Conservation (phyloP, 2,329 filamentous ascomycete genomes). For the Zasmidium angulare region DNA sequence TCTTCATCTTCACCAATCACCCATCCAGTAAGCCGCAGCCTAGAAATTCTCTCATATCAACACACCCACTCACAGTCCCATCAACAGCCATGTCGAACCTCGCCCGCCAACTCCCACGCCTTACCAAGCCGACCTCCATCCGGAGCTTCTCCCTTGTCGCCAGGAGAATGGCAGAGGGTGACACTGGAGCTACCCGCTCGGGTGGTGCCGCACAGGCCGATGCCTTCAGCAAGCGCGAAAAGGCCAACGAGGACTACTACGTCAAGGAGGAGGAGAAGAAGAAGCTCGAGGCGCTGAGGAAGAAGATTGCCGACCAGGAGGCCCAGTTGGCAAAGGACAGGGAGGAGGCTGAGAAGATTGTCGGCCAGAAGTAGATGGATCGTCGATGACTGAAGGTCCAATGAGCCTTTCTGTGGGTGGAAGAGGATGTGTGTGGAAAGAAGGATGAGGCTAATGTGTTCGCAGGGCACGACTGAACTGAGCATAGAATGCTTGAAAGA, state of each 20-base stretch:
- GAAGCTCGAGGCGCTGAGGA: slow-evolving; percentile 57
- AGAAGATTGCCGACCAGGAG: slow-evolving; percentile 36
- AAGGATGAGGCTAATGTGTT: not conserved
- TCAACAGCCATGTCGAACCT: slow-evolving; percentile 27
- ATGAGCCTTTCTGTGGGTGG: too few species aligned
- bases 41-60: not conserved
- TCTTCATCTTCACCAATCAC: slow-evolving; percentile 1
- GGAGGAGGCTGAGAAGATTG: slow-evolving; percentile 28
- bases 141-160: slow-evolving; percentile 45
- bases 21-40: slow-evolving; percentile 8
- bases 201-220: slow-evolving; percentile 62
- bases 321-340: slow-evolving; percentile 31
- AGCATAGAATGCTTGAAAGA: not conserved
- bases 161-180: slow-evolving; percentile 45
- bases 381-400: too few species aligned
- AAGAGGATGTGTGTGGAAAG: not conserved
- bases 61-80: not conserved
- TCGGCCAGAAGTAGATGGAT: slow-evolving; percentile 18
- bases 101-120: slow-evolving; percentile 40
- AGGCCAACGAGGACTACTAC: slow-evolving; percentile 79
- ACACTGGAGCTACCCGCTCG: slow-evolving; percentile 41
- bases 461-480: not conserved
- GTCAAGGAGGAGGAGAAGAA: slow-evolving; percentile 85
- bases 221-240: slow-evolving; percentile 88
- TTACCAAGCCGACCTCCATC: slow-evolving; percentile 33